Base-by-base conservation (phyloP, 2,329 filamentous ascomycete species). In the Akanthomyces dipterigenus region DNA sequence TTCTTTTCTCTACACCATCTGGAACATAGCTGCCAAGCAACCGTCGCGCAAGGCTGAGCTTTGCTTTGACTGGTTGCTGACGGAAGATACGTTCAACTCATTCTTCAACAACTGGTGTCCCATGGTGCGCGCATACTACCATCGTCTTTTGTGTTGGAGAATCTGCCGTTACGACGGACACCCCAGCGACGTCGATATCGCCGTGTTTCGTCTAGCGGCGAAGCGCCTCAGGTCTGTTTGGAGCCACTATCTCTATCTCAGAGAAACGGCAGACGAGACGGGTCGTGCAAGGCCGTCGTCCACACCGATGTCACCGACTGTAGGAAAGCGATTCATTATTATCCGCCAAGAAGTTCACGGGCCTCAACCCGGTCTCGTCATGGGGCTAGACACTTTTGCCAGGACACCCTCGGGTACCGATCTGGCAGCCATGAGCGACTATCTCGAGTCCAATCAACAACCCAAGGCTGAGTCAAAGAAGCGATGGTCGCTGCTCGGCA, bases 41-140 rank as follows among this genome's bases (percentile, higher is more conserved):
- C 81, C 87, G 2, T 76, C 78, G 55, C 83, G 89, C 55, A 96
- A 93, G 73, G 79, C 83, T 61, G 77, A 81, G 16, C 71, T 96
- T 20, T 96, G 90, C 70, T 68, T 89, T 31, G 84, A 86, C 24
- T 93, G 95, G 79, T 76, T 97, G 43, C 77, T 97, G 14, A 82
- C 87, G 7, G 87, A 89, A 59, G 80, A 87, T 28, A 83, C 88
- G 2, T 96, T 96, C 71, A 86, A 90, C 69, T 85, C 84, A 63
- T 87, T 91, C 64, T 97, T 96, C 76, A 93, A 89, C 70, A 91
- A 96, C 69, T 96, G 93, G 92, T 96, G 91, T 69, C 91, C 93
- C 0, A 96, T 96, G 93, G 91, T 96, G 24, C 85, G 93, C 63
- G 89, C 91, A 16, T 97, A 96, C 73, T 97, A 88, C 71, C 95